These are phyloP conservation scores for Collybia sp. DNA, from an alignment of 768 basidiomycete species.

Conservation along the genomic window DNA sequence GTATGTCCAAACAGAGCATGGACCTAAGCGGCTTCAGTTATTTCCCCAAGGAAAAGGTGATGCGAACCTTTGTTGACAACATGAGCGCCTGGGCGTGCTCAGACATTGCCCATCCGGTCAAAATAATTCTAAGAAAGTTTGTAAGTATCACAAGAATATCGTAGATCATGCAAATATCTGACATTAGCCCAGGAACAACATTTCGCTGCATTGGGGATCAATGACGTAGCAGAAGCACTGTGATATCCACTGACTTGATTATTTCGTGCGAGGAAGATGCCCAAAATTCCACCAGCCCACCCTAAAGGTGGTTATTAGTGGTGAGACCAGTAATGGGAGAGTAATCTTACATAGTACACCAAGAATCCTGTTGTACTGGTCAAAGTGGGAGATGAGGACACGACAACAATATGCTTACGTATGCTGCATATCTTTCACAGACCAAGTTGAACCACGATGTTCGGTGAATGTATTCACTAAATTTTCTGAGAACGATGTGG, in stretches of 20 bases:
- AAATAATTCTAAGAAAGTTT: conserved; percentile 52
- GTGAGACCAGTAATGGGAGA: not conserved
- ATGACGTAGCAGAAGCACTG: not conserved
- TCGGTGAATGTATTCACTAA: conserved; percentile 91
- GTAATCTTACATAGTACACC: conserved; percentile 61
- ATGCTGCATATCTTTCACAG: conserved; percentile 93
- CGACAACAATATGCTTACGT: conserved; percentile 46
- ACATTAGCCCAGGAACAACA: conserved; percentile 82
- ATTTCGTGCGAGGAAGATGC: conserved; percentile 75
- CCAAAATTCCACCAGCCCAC: conserved; percentile 92
- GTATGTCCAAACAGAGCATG: conserved; percentile 83
- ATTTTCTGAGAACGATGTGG: conserved; percentile 2
- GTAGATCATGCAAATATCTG: conserved; percentile 15
- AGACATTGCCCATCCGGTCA: conserved; percentile 95
- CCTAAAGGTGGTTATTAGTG: conserved; percentile 34
- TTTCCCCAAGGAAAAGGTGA: not conserved
- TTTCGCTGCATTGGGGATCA: conserved; percentile 44
- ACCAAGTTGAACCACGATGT: conserved; percentile 79
- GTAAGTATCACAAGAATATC: not conserved
- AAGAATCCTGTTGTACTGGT: conserved; percentile 43
- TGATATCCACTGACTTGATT: conserved; percentile 49
- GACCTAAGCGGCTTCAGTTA: conserved; percentile 39
- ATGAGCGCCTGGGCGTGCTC: conserved; percentile 82
- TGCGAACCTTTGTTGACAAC: conserved; percentile 71
- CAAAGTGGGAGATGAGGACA: not conserved